Evolutionary conservation across 2,329 filamentous ascomycete species (phyloP), one percentile per base, ranked within the genome.

Genomic region (Colletotrichum sp.): DNA sequence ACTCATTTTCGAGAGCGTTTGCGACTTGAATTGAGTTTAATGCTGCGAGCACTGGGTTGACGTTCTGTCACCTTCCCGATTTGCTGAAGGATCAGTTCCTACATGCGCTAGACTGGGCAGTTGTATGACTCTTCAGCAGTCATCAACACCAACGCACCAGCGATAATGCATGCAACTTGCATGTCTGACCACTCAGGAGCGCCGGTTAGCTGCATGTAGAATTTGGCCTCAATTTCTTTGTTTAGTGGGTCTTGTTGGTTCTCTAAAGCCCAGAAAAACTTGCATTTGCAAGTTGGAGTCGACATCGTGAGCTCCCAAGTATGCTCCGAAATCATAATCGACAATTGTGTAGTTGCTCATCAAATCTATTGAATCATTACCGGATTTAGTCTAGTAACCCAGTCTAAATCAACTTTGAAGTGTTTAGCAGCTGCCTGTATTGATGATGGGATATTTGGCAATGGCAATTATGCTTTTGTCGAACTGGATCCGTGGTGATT

Each of bases 301-400:
- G 19, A 44, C 19, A n/a, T 44, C 9, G 5, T 44, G 5, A 4
- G 19, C 19, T n/a, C 3, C 39, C 12, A 44, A n/a, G 3, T 6
- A 44, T 44, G 19, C 9, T 7, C 3, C n/a, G 0, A 6, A 11
- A n/a, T 12, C 39, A n/a, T n/a, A 11, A 11, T 1, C 6, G 9
- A n/a, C 39, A 44, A 11, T 44, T 6, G 3, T 44, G 9, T 44
- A n/a, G 9, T 12, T 44, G 39, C 39, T 44, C 39, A 44, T 44
- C 19, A n/a, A 12, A 44, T 44, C 3, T 12, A 44, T 44, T 44
- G 39, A 44, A n/a, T 6, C 1, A 6, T 6, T 3, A n/a, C 39
- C 19, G 5, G 8, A 6, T 12, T 6, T 19, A n/a, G 5, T 6
- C 39, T n/a, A n/a, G 6, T 19, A 44, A 44, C 5, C 39, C 39